phyloP scores from a whole-genome alignment of 768 basidiomycete genomes.

The Jaapia argillacea region DNA sequence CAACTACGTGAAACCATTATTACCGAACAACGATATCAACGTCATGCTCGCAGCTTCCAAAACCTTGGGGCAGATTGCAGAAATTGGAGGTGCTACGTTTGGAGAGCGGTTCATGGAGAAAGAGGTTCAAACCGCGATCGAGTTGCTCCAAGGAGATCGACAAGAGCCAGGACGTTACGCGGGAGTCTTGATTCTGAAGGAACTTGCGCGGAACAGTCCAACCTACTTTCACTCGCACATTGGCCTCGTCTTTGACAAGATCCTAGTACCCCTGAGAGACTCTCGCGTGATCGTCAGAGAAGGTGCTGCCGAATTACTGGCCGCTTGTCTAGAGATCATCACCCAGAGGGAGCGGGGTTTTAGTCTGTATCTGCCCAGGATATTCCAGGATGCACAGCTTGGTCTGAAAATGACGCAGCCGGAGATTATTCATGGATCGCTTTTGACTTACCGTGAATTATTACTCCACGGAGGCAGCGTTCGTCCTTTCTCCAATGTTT shows the following conservation, averaged over 20 bases:
- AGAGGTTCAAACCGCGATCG: constrained; percentile 79
- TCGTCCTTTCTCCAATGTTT: constrained; percentile 18
- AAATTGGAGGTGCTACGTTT: constrained; percentile 73
- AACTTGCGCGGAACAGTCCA: constrained; percentile 83
- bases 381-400: constrained; percentile 81
- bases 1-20: constrained; percentile 88
- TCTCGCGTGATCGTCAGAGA: constrained; percentile 85
- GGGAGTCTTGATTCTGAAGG: constrained; percentile 89
- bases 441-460: constrained; percentile 87
- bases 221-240: constrained; percentile 86
- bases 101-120: constrained; percentile 86
- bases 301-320: constrained; percentile 88
- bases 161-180: constrained; percentile 82
- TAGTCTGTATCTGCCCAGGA: constrained; percentile 61
- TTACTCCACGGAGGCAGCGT: constrained; percentile 93
- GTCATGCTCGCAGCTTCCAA: constrained; percentile 95
- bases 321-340: constrained; percentile 85
- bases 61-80: constrained; percentile 79
- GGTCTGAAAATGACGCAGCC: constrained; percentile 73
- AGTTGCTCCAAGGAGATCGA: constrained; percentile 64
- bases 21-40: constrained; percentile 84
- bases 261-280: constrained; percentile 85
- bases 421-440: constrained; percentile 86
- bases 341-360: constrained; percentile 57
- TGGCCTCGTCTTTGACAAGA: constrained; percentile 81